A percentile compares a stretch with the other conserved stretches of the same genome.
phyloP scores from a whole-genome alignment of 2,329 filamentous ascomycete species.

The Acephala macrosclerotiorum region DNA sequence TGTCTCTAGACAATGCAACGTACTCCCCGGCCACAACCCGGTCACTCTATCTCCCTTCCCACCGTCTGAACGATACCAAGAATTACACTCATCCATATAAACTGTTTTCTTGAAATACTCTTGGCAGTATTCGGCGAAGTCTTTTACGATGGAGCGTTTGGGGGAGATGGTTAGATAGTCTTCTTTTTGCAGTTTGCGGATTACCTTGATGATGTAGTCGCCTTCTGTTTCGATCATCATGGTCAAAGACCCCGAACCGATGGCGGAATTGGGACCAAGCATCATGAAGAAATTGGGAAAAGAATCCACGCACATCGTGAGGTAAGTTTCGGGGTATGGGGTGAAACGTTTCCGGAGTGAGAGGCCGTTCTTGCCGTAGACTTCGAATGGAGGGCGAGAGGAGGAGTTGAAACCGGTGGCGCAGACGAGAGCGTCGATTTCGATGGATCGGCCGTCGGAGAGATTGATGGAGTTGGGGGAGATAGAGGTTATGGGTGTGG shows the following conservation, averaged over 20 bases:
- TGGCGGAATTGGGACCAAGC: slow-evolving; percentile 40
- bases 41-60: slow-evolving; percentile 50
- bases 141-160: slow-evolving; percentile 53
- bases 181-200: slow-evolving; percentile 52
- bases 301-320: slow-evolving; percentile 34
- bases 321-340: slow-evolving; percentile 41
- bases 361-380: slow-evolving; percentile 36
- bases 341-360: slow-evolving; percentile 39
- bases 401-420: slow-evolving; percentile 47
- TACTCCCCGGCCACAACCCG: slow-evolving; percentile 50
- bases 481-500: slow-evolving; percentile 55
- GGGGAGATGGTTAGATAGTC: slow-evolving; percentile 54
- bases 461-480: slow-evolving; percentile 45
- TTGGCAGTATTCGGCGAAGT: slow-evolving; percentile 57
- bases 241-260: slow-evolving; percentile 38
- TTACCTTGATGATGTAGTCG: slow-evolving; percentile 41
- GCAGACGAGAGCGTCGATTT: slow-evolving; percentile 49
- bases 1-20: slow-evolving; percentile 51
- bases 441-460: slow-evolving; percentile 37
- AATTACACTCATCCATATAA: slow-evolving; percentile 52
- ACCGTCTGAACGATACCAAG: slow-evolving; percentile 43
- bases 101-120: slow-evolving; percentile 61
- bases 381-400: slow-evolving; percentile 36
- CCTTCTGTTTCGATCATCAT: slow-evolving; percentile 38
- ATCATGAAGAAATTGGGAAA: slow-evolving; percentile 44